These are phyloP conservation scores for Penicillium sp. DNA, from an alignment of 2,329 filamentous ascomycete genomes.

Conservation along the genomic window DNA sequence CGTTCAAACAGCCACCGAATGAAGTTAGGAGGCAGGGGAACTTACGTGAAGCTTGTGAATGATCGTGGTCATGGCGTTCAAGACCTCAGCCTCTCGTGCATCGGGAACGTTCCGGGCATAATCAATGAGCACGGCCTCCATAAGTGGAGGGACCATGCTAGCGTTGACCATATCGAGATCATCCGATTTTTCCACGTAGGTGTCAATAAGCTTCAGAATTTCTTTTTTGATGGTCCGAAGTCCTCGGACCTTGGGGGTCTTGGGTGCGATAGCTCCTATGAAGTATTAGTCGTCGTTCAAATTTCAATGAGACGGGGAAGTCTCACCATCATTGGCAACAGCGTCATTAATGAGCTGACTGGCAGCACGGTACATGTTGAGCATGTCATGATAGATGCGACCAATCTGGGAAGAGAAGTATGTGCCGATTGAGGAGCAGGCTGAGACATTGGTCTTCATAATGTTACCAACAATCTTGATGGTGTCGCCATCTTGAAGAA, in stretches of 20 bases:
- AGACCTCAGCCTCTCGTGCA: slow-evolving; percentile 91
- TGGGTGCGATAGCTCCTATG: slow-evolving; percentile 84
- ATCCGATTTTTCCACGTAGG: slow-evolving; percentile 96
- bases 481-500: slow-evolving; percentile 87
- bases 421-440: slow-evolving; percentile 90
- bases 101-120: slow-evolving; percentile 97
- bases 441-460: slow-evolving; percentile 99
- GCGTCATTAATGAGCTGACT: slow-evolving; percentile 94
- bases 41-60: slow-evolving; percentile 94
- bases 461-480: slow-evolving; percentile 99
- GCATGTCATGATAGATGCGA: slow-evolving; percentile 96
- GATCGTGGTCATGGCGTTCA: slow-evolving; percentile 97
- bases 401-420: slow-evolving; percentile 99
- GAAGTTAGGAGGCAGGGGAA: slow-evolving; percentile 29
- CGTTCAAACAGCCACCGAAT: not conserved
- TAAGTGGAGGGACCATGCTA: slow-evolving; percentile 91
- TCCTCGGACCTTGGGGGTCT: slow-evolving; percentile 94
- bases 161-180: slow-evolving; percentile 89
- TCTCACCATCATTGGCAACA: slow-evolving; percentile 76
- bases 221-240: slow-evolving; percentile 99
- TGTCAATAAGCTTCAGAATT: slow-evolving; percentile 96
- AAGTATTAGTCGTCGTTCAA: slow-evolving; percentile 16
- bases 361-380: slow-evolving; percentile 98
- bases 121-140: slow-evolving; percentile 91
- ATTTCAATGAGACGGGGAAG: not conserved